Conservation (phyloP, 83 land plant genomes). For the Thuja plicata region DNA sequence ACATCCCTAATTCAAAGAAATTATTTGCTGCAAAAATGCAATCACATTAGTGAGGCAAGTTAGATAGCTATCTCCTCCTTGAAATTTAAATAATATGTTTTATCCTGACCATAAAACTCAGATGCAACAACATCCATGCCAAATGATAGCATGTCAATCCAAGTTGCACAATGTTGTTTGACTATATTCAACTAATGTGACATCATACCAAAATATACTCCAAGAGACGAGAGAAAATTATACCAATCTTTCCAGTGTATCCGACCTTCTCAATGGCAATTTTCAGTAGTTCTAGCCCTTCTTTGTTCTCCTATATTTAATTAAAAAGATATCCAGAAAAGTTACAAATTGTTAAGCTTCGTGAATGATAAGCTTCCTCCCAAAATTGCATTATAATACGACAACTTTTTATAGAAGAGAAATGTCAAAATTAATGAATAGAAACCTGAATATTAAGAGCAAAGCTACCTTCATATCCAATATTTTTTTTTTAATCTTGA, state of each 20-base stretch:
- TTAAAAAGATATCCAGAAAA: neutral
- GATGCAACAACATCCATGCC: too few relatives aligned
- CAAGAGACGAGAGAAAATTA: neutral
- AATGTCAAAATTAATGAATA: neutral
- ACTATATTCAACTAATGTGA: neutral
- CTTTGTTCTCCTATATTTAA: conserved; percentile 80
- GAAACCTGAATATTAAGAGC: conserved; percentile 96
- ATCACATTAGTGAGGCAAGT: too few relatives aligned
- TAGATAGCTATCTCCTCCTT: too few relatives aligned
- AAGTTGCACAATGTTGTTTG: too few relatives aligned
- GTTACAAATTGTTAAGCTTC: too few relatives aligned
- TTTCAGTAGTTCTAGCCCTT: conserved; percentile 95
- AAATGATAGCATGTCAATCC: too few relatives aligned
- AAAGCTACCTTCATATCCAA: conserved; percentile 99
- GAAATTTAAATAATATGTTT: too few relatives aligned
- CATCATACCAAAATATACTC: neutral
- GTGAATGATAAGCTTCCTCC: too few relatives aligned
- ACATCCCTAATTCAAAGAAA: too few relatives aligned
- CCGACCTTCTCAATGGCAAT: conserved; percentile 97
- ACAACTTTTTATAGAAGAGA: neutral
- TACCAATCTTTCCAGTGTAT: conserved; percentile 83
- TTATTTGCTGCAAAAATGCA: too few relatives aligned
- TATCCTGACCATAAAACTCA: too few relatives aligned
- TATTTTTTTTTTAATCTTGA: conserved; percentile 96
- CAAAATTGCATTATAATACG: neutral